These are phyloP conservation scores for Kalanchoe fedtschenkoi DNA, from an alignment of 164 flowering plant genomes.

Conservation along the genomic window DNA sequence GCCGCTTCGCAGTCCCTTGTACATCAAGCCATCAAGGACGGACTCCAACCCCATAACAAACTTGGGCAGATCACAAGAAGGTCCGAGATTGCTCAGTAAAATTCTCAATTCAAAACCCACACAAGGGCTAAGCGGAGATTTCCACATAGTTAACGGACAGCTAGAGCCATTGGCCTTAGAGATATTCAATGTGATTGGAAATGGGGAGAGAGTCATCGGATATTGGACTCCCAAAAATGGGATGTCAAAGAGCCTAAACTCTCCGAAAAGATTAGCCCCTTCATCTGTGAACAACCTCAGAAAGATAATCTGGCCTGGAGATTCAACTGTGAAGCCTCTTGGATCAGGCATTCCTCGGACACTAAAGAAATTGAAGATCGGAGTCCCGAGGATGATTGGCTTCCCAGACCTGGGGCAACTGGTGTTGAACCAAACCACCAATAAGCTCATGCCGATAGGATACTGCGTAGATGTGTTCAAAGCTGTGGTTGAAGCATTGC, in stretches of 20 bases:
- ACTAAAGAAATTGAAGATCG: constrained; percentile 1
- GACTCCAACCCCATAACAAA: not conserved
- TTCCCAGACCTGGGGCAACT: constrained; percentile 9
- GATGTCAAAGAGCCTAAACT: not conserved
- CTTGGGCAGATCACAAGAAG: constrained; percentile 18
- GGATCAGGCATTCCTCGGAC: constrained; percentile 6
- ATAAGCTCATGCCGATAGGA: not conserved
- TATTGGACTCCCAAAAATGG: constrained; percentile 23
- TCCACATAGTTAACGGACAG: constrained; percentile 20
- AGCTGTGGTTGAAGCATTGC: constrained; percentile 6
- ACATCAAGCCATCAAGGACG: not conserved
- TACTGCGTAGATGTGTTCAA: constrained; percentile 8
- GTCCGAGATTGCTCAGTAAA: constrained; percentile 16
- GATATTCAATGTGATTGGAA: constrained; percentile 30
- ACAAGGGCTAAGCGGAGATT: constrained; percentile 24
- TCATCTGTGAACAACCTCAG: constrained; percentile 2
- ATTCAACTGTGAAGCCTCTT: not conserved
- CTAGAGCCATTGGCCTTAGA: constrained; percentile 16
- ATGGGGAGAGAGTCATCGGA: constrained; percentile 25
- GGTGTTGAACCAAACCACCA: not conserved
- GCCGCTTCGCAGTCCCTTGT: not conserved
- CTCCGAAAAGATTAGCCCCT: not conserved
- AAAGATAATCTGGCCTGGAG: constrained; percentile 21
- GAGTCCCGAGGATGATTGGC: constrained; percentile 9
- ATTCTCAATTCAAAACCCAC: constrained; percentile 9